Conservation (phyloP, 1,139 yeast genomes). For the Saccharomyces pastorianus region DNA sequence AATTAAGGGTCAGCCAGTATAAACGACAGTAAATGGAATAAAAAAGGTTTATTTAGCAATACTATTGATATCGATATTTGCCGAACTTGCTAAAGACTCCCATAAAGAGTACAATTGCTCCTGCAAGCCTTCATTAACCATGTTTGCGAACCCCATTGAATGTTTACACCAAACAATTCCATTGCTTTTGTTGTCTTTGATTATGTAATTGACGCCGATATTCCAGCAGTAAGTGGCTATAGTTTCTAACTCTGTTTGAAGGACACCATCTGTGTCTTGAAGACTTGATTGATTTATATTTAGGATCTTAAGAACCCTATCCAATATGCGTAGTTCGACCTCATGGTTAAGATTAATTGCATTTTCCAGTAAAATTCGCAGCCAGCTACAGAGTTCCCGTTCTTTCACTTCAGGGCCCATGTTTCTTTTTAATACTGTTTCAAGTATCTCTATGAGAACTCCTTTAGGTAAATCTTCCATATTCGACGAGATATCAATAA, state of each 20-base stretch:
- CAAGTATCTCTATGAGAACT: slow-evolving; percentile 3
- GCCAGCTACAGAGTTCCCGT: slow-evolving; percentile 8
- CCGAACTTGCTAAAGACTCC: slow-evolving; percentile 32
- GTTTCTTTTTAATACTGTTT: slow-evolving; percentile 5
- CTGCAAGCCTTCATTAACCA: slow-evolving; percentile 12
- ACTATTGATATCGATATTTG: slow-evolving; percentile 42
- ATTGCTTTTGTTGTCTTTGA: slow-evolving; percentile 9
- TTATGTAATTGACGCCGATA: slow-evolving; percentile 19
- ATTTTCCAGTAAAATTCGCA: slow-evolving; percentile 5
- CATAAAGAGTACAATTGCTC: slow-evolving; percentile 16
- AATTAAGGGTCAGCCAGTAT: not conserved
- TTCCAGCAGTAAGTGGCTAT: slow-evolving; percentile 24
- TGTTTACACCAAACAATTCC: slow-evolving; percentile 17
- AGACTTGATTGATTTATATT: not conserved
- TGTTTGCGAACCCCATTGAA: slow-evolving; percentile 16
- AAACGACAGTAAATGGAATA: not conserved
- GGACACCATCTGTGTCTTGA: not conserved
- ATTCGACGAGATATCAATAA: slow-evolving; percentile 3
- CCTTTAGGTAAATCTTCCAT: slow-evolving; percentile 3
- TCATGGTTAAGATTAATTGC: not conserved
- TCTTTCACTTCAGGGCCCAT: slow-evolving; percentile 1
- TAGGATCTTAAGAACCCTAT: not conserved
- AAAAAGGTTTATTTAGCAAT: not conserved
- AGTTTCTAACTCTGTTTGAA: slow-evolving; percentile 15
- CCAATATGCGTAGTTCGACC: not conserved